Evolutionary conservation across 768 basidiomycete genomes (phyloP).

Genomic region (Strobilomyces confusus): DNA sequence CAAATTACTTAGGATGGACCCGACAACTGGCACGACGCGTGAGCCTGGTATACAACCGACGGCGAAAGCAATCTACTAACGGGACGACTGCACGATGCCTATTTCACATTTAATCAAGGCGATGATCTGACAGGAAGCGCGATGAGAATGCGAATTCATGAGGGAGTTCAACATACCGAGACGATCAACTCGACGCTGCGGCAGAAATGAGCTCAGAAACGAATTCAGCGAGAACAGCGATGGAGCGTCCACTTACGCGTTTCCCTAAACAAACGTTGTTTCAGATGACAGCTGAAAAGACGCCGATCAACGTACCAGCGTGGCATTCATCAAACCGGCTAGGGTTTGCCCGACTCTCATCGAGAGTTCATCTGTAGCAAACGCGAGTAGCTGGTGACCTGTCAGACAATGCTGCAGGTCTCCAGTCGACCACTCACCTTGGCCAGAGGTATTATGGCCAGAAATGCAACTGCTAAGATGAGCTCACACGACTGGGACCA

Average conservation of each 20-base stretch:
- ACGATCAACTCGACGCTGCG: slow-evolving; percentile 59
- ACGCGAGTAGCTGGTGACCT: slow-evolving; percentile 58
- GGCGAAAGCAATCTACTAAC: slow-evolving; percentile 39
- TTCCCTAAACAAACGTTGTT: slow-evolving; percentile 18
- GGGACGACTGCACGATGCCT: slow-evolving; percentile 72
- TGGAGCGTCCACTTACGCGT: slow-evolving; percentile 23
- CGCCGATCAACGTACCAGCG: slow-evolving; percentile 47
- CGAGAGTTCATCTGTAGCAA: slow-evolving; percentile 83
- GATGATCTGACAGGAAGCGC: slow-evolving; percentile 49
- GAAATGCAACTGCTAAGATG: slow-evolving; percentile 56
- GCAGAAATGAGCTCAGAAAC: background rate
- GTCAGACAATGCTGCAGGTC: background rate
- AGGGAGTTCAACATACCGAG: slow-evolving; percentile 43
- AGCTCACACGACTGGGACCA: background rate
- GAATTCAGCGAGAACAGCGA: background rate
- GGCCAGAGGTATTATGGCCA: slow-evolving; percentile 82
- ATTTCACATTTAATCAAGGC: slow-evolving; percentile 82
- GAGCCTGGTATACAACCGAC: background rate
- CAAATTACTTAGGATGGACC: slow-evolving; percentile 78
- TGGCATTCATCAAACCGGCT: slow-evolving; percentile 83
- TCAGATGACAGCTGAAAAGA: background rate
- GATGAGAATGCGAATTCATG: background rate
- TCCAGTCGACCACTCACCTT: slow-evolving; percentile 42
- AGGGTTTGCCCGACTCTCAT: slow-evolving; percentile 79
- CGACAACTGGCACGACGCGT: slow-evolving; percentile 53